Percentiles rank a stretch among this genome's conserved stretches.
phyloP scores from a whole-genome alignment of 2,329 filamentous ascomycete species.

The Sclerotinia borealis region DNA sequence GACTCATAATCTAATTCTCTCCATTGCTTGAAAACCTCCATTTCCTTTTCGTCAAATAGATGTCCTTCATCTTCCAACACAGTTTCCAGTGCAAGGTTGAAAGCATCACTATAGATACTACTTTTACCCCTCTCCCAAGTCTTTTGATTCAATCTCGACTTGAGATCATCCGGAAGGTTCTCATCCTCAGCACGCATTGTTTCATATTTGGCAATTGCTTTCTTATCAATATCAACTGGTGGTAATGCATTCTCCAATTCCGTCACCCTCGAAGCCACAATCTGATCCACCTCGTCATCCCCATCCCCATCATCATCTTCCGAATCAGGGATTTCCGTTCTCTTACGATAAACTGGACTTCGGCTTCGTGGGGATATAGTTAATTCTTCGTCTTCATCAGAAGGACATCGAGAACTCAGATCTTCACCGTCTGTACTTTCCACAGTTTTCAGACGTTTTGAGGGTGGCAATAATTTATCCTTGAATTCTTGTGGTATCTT shows the following conservation, averaged over 20 bases:
- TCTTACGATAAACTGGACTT: constrained; percentile 15
- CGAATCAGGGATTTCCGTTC: constrained; percentile 35
- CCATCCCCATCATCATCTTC: constrained; percentile 30
- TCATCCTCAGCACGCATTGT: constrained; percentile 39
- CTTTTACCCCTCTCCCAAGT: constrained; percentile 71
- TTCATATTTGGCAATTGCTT: constrained; percentile 77
- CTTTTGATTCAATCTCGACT: constrained; percentile 47
- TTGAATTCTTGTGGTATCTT: constrained; percentile 24
- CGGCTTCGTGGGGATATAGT: constrained; percentile 26
- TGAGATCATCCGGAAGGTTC: constrained; percentile 36
- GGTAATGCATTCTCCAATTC: constrained; percentile 69
- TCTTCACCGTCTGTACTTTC: constrained; percentile 22
- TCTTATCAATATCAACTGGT: constrained; percentile 56
- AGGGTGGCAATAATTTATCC: constrained; percentile 20
- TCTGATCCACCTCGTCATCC: constrained; percentile 26
- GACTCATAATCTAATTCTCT: constrained; percentile 68
- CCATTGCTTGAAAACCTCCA: constrained; percentile 72
- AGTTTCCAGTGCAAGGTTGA: constrained; percentile 85
- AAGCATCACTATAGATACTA: constrained; percentile 95
- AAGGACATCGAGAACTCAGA: not conserved
- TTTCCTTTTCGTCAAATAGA: constrained; percentile 77
- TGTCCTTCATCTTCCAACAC: constrained; percentile 85
- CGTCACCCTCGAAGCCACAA: constrained; percentile 42
- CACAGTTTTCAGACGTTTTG: constrained; percentile 28
- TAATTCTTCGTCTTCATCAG: constrained; percentile 18